Percentiles rank a stretch among this genome's conserved stretches.
These are phyloP conservation scores for Didymella exigua DNA, from an alignment of 2,329 filamentous ascomycete genomes.

Conservation along the genomic window DNA sequence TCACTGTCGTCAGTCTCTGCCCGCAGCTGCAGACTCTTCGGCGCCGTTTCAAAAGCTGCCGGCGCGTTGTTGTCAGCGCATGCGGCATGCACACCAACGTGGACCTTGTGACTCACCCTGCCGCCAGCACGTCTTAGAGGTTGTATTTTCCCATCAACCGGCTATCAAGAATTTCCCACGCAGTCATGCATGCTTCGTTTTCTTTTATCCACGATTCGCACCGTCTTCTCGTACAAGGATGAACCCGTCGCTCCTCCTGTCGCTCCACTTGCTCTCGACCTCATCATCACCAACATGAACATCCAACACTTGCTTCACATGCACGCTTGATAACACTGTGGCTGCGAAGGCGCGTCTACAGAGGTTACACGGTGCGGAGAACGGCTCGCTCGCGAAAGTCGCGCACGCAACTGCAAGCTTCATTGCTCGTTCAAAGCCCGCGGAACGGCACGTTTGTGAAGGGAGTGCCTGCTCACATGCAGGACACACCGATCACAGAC, in stretches of 20 bases:
- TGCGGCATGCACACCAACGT: slow-evolving; percentile 42
- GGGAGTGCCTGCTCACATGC: slow-evolving; percentile 14
- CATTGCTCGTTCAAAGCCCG: slow-evolving; percentile 17
- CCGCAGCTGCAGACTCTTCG: slow-evolving; percentile 19
- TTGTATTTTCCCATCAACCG: slow-evolving; percentile 6
- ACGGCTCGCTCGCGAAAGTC: slow-evolving; percentile 32
- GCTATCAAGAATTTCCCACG: slow-evolving; percentile 16
- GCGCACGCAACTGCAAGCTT: slow-evolving; percentile 25
- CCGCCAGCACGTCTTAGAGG: slow-evolving; percentile 12
- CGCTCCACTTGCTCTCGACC: background rate
- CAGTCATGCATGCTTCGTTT: slow-evolving; percentile 19
- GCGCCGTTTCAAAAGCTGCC: slow-evolving; percentile 41
- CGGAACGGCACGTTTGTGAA: slow-evolving; percentile 15
- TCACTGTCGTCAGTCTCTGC: slow-evolving; percentile 31
- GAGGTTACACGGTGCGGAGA: slow-evolving; percentile 16
- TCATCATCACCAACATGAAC: background rate
- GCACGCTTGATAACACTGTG: slow-evolving; percentile 3
- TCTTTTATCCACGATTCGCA: slow-evolving; percentile 12
- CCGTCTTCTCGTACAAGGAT: background rate
- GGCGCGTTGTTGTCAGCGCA: slow-evolving; percentile 25
- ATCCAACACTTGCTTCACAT: slow-evolving; percentile 10
- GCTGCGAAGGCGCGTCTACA: slow-evolving; percentile 2
- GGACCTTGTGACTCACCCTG: slow-evolving; percentile 42
- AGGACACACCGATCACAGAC: slow-evolving; percentile 12
- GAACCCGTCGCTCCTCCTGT: background rate